A percentile compares a stretch with the other conserved stretches of the same genome.
Evolutionary conservation across 129 eudicot genomes (phyloP).

Genomic region (Heracleum sosnowskyi): DNA sequence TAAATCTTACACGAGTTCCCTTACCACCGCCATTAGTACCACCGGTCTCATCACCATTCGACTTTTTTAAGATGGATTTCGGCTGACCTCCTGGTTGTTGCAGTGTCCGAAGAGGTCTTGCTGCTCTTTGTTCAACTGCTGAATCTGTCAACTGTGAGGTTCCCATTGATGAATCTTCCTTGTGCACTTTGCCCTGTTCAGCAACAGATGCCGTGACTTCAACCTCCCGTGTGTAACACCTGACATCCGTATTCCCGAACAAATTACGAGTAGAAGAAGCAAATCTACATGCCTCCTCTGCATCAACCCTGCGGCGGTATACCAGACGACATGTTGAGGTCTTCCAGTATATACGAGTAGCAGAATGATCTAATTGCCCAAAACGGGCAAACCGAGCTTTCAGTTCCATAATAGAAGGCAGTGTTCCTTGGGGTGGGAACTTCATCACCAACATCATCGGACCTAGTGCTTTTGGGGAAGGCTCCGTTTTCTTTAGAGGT

Average conservation of each 20-base stretch:
- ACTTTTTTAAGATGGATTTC: conserved; percentile 73
- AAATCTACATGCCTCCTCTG: conserved; percentile 46
- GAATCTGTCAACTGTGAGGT: conserved; percentile 8
- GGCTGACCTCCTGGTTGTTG: conserved; percentile 41
- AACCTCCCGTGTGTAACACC: conserved; percentile 38
- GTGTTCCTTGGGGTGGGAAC: conserved; percentile 52
- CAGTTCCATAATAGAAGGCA: conserved; percentile 61
- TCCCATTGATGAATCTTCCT: conserved; percentile 31
- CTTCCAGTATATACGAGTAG: conserved; percentile 60
- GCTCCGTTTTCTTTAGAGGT: conserved; percentile 27
- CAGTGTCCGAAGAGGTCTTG: conserved; percentile 8
- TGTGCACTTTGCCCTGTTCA: conserved; percentile 35
- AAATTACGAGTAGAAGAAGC: conserved; percentile 30
- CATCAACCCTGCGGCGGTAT: conserved; percentile 39
- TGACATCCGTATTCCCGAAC: conserved; percentile 53
- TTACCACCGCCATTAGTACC: conserved; percentile 21
- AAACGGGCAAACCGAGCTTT: conserved; percentile 80
- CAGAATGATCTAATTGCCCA: conserved; percentile 55
- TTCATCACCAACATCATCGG: conserved; percentile 75
- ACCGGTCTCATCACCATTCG: conserved; percentile 42
- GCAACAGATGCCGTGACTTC: conserved; percentile 24
- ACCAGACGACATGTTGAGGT: conserved; percentile 60
- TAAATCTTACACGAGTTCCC: conserved; percentile 64
- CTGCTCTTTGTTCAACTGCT: conserved; percentile 22
- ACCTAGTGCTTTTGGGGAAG: conserved; percentile 21